Percentiles rank a stretch among this genome's conserved stretches.
Conservation (phyloP, 2,329 filamentous ascomycete genomes). For the Talaromyces sp. region DNA sequence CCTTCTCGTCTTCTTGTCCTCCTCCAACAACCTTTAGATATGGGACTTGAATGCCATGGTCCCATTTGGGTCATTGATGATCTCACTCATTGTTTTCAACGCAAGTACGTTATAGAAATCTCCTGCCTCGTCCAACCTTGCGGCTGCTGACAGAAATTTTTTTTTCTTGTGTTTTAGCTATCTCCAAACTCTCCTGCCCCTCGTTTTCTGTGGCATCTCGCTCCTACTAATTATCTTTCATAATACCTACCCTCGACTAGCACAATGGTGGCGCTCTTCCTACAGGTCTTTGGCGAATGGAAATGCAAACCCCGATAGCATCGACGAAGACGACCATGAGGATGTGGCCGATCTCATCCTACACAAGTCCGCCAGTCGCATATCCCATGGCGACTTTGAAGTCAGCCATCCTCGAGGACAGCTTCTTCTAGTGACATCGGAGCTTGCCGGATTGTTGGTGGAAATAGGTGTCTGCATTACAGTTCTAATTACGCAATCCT, state of each 20-base stretch:
- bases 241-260: slow-evolving; percentile 50
- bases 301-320: slow-evolving; percentile 27
- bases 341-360: slow-evolving; percentile 53
- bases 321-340: slow-evolving; percentile 52
- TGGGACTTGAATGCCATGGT: slow-evolving; percentile 54
- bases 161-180: slow-evolving; percentile 51
- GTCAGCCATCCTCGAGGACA: slow-evolving; percentile 73
- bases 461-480: slow-evolving; percentile 65
- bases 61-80: slow-evolving; percentile 59
- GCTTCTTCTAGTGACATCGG: slow-evolving; percentile 62
- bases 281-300: slow-evolving; percentile 49
- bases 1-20: background rate
- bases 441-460: slow-evolving; percentile 68
- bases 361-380: slow-evolving; percentile 48
- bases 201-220: slow-evolving; percentile 65
- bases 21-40: slow-evolving; percentile 21
- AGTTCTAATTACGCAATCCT: slow-evolving; percentile 57
- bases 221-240: slow-evolving; percentile 60
- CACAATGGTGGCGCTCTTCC: slow-evolving; percentile 49
- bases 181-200: slow-evolving; percentile 72
- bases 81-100: slow-evolving; percentile 58
- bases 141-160: slow-evolving; percentile 18
- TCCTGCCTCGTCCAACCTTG: background rate
- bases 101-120: slow-evolving; percentile 38
- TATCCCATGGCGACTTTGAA: slow-evolving; percentile 50